Conservation (phyloP, 164 flowering plant species). For the Vitis labrusca region DNA sequence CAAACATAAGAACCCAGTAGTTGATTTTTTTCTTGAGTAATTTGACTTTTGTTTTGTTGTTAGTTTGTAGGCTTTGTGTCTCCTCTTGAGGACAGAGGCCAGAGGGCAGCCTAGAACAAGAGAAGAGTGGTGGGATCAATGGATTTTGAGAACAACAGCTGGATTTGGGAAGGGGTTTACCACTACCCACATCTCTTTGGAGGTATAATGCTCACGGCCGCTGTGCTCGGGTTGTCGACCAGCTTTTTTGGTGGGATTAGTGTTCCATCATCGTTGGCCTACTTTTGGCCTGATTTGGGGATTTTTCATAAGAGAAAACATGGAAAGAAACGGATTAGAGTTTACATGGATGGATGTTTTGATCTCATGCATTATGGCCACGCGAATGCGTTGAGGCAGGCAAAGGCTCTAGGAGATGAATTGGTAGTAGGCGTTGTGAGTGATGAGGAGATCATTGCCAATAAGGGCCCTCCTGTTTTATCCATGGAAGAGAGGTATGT, state of each 20-base stretch:
- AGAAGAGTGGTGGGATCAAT: slow-evolving; percentile 26
- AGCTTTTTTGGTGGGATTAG: slow-evolving; percentile 70
- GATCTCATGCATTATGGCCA: slow-evolving; percentile 97
- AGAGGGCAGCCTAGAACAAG: background rate
- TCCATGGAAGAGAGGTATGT: slow-evolving; percentile 84
- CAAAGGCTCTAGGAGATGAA: slow-evolving; percentile 82
- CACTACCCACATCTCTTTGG: slow-evolving; percentile 70
- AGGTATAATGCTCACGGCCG: slow-evolving; percentile 82
- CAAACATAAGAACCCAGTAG: background rate
- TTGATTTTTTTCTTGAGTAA: background rate
- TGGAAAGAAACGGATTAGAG: slow-evolving; percentile 64
- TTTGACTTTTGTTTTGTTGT: background rate
- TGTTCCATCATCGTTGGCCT: slow-evolving; percentile 51
- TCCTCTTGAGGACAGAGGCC: slow-evolving; percentile 19
- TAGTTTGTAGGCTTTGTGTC: slow-evolving; percentile 39
- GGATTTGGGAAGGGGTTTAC: slow-evolving; percentile 80
- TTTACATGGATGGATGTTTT: slow-evolving; percentile 94
- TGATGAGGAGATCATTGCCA: slow-evolving; percentile 80
- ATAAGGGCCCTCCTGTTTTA: slow-evolving; percentile 87
- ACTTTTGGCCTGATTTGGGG: slow-evolving; percentile 49
- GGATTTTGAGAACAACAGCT: slow-evolving; percentile 62
- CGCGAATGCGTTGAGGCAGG: slow-evolving; percentile 89
- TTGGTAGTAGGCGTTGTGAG: slow-evolving; percentile 88
- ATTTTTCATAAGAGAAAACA: slow-evolving; percentile 57
- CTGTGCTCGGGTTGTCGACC: slow-evolving; percentile 74